A percentile compares a stretch with the other conserved stretches of the same genome.
Evolutionary conservation across 495 filamentous ascomycete genomes (phyloP).

Genomic region (Evernia prunastri): DNA sequence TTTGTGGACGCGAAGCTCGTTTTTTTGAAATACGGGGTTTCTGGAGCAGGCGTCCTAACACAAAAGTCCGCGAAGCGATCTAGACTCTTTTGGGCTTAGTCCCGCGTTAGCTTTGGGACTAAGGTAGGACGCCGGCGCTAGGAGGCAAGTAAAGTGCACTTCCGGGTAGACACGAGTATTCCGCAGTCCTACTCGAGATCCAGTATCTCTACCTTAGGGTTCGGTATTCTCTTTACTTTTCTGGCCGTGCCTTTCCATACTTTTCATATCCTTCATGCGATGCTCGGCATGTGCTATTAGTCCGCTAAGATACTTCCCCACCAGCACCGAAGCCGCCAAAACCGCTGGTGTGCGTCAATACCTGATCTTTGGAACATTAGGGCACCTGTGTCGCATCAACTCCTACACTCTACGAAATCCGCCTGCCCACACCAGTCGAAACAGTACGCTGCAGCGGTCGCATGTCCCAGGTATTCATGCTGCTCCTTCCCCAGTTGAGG

Average conservation of each 20-base stretch:
- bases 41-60: too few species aligned
- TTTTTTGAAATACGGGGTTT: too few species aligned
- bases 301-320: constrained; percentile 11
- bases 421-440: background rate
- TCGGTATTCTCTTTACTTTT: background rate
- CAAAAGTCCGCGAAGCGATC: too few species aligned
- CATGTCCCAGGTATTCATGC: background rate
- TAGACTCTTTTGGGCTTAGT: too few species aligned
- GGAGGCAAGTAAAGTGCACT: too few species aligned
- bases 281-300: constrained; percentile 14
- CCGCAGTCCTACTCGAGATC: too few species aligned
- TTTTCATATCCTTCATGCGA: constrained; percentile 6
- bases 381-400: background rate
- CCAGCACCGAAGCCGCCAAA: background rate
- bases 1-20: too few species aligned
- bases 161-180: too few species aligned
- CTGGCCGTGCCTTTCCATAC: background rate
- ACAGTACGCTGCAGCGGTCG: background rate
- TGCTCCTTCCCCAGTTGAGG: background rate
- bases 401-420: background rate
- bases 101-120: too few species aligned
- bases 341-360: background rate
- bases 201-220: too few species aligned
- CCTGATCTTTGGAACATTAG: background rate
- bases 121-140: too few species aligned